Evolutionary conservation across 1,284 basidiomycete species (phyloP), one percentile per base, ranked within the genome.

Genomic region (Rhodofomes roseus): DNA sequence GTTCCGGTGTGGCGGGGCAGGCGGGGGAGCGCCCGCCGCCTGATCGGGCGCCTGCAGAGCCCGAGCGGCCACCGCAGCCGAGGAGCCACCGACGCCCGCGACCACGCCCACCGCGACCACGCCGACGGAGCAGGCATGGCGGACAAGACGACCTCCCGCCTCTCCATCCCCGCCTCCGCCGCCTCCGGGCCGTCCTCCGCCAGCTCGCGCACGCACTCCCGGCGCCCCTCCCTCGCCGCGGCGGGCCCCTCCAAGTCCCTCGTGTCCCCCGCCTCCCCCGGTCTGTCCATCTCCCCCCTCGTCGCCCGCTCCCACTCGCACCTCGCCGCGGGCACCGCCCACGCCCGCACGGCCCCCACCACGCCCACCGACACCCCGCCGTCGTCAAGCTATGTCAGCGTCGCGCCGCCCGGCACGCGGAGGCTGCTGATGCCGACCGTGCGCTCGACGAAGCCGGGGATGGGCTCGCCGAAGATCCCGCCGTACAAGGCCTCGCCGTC

Each of bases 341-440:
- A 25, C 11, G n/a, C 27, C 34, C 56, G 23, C 46, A 56, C 31
- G n/a, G 18, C 51, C 27, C 51, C 51, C 12, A 37, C 31, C 65
- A 65, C 65, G 4, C 65, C 67, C 1, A 60, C 62, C 52, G 60
- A 62, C 41, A 62, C 63, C 65, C 64, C 1, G 63, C 62, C 23
- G 16, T 65, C 64, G n/a, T 63, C 63, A 5, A 53, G 18, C 46
- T 25, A 61, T 61, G 51, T 27, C 34, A 52, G 20, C 11, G n/a
- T 4, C 12, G 9, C 39, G 34, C 55, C 22, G 22, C 41, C 54
- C 9, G 34, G n/a, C 18, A 8, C 51, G 34, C 34, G 51, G 48
- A 56, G 63, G 58, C 58, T 73, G 4, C 67, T 73, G 34, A 67
- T 73, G 63, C 71, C 71, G 3, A 73, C 70, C 4, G 69, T 71